These are phyloP conservation scores for Juglanconis juglandina DNA, from an alignment of 2,329 filamentous ascomycete species.

Conservation along the genomic window DNA sequence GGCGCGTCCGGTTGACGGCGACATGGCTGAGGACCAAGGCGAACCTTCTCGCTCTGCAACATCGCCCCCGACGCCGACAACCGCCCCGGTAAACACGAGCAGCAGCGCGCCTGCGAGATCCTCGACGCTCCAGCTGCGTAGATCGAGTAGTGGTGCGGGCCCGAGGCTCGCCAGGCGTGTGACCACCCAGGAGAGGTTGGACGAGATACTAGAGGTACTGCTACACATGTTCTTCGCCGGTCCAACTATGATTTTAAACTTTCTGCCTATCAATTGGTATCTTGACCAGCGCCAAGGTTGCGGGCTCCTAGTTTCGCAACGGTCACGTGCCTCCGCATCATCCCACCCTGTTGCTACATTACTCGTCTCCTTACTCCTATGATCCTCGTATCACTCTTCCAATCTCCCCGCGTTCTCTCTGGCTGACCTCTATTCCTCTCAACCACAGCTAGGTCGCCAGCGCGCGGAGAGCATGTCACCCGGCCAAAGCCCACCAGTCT, in stretches of 20 bases:
- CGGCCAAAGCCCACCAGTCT: slow-evolving; percentile 9
- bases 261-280: neutral
- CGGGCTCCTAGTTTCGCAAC: neutral
- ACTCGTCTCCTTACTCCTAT: neutral
- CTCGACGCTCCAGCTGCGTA: slow-evolving; percentile 15
- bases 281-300: neutral
- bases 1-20: neutral
- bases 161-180: slow-evolving; percentile 20
- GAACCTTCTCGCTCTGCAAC: neutral
- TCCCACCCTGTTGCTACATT: neutral
- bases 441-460: slow-evolving; percentile 11
- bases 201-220: slow-evolving; percentile 31
- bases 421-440: neutral
- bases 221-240: neutral
- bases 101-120: neutral
- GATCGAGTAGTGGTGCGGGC: slow-evolving; percentile 10
- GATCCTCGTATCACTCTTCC: neutral
- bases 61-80: neutral
- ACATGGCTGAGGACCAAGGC: neutral
- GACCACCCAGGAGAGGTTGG: slow-evolving; percentile 30
- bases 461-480: slow-evolving; percentile 19
- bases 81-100: neutral
- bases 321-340: slow-evolving; percentile 5
- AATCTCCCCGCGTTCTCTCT: neutral
- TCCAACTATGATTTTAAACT: neutral